phyloP scores from a whole-genome alignment of 2,329 filamentous ascomycete genomes.

The Blumeriella jaapii region DNA sequence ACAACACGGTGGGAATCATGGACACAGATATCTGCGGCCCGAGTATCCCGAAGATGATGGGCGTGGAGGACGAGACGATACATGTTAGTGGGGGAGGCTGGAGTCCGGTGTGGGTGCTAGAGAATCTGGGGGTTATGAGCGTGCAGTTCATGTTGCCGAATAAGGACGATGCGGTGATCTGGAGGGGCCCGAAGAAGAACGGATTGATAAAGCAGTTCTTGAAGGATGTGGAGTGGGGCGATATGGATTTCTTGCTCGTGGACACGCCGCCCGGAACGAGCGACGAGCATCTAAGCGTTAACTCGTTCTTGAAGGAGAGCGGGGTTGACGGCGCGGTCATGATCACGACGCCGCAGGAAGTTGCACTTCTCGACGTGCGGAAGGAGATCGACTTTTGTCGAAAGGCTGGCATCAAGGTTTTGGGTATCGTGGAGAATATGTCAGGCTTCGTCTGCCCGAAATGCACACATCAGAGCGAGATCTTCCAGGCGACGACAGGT shows the following conservation, averaged over 20 bases:
- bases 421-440: slow-evolving; percentile 97
- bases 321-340: slow-evolving; percentile 90
- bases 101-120: slow-evolving; percentile 91
- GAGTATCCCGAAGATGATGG: slow-evolving; percentile 98
- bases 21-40: slow-evolving; percentile 97
- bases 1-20: slow-evolving; percentile 82
- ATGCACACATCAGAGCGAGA: slow-evolving; percentile 70
- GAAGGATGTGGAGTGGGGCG: slow-evolving; percentile 96
- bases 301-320: slow-evolving; percentile 79
- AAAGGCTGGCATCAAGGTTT: slow-evolving; percentile 79
- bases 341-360: slow-evolving; percentile 91
- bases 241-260: slow-evolving; percentile 83
- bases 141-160: slow-evolving; percentile 97
- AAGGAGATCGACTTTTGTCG: slow-evolving; percentile 97
- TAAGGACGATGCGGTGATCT: slow-evolving; percentile 90
- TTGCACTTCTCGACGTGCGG: slow-evolving; percentile 79
- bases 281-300: slow-evolving; percentile 92
- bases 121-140: slow-evolving; percentile 92
- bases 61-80: slow-evolving; percentile 85
- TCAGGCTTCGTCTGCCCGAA: slow-evolving; percentile 91
- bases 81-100: slow-evolving; percentile 82
- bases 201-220: slow-evolving; percentile 96
- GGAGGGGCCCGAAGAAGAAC: slow-evolving; percentile 97
- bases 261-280: slow-evolving; percentile 93
- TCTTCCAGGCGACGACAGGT: slow-evolving; percentile 85